These are phyloP conservation scores for Salvia splendens DNA, from an alignment of 257 asterid species.

Conservation along the genomic window DNA sequence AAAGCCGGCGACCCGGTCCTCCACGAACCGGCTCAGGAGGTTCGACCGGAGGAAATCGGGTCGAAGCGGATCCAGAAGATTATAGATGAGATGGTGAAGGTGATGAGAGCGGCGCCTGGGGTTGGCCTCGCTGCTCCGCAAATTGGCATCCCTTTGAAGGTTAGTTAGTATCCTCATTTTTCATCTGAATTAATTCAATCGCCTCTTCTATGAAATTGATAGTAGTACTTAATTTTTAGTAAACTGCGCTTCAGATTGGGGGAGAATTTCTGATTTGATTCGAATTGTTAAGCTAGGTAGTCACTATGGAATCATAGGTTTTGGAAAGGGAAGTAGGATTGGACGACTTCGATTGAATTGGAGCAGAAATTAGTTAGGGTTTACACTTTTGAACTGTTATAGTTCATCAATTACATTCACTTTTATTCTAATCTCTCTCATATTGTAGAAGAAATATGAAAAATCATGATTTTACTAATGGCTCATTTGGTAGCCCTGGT, in stretches of 20 bases:
- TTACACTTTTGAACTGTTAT: no score
- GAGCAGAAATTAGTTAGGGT: no score
- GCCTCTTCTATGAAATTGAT: background rate
- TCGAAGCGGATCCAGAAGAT: constrained; percentile 82
- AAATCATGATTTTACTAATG: no score
- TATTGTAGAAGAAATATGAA: no score
- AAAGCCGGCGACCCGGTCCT: constrained; percentile 99
- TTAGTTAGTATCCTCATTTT: constrained; percentile 21
- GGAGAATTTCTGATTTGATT: background rate
- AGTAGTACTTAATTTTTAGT: background rate
- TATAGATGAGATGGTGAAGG: constrained; percentile 79
- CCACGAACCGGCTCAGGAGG: constrained; percentile 76
- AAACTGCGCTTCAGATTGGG: background rate
- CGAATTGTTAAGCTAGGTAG: background rate
- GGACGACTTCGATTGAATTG: no score
- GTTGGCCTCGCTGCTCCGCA: constrained; percentile 99
- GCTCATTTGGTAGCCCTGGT: no score
- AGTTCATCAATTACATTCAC: no score
- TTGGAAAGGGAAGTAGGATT: no score
- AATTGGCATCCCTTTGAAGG: constrained; percentile 87
- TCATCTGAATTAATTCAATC: background rate
- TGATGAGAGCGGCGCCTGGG: constrained; percentile 85
- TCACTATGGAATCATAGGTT: no score
- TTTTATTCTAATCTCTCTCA: no score
- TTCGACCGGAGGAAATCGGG: constrained; percentile 64